These are phyloP conservation scores for Microbotryum silenes-acaulis DNA, from an alignment of 1,284 basidiomycete species.

Conservation along the genomic window DNA sequence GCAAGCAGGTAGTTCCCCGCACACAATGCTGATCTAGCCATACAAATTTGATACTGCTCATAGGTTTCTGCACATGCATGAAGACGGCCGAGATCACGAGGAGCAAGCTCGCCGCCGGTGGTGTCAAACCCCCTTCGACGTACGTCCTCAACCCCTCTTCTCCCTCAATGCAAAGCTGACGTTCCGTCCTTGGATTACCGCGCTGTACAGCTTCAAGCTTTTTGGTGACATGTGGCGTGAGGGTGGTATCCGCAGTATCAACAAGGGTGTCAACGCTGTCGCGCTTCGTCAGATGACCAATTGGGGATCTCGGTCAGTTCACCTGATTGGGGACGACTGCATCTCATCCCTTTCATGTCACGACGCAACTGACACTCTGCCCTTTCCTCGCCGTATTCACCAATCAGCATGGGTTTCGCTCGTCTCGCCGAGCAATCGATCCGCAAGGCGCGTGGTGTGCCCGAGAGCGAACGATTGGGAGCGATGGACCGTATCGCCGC, in stretches of 20 bases:
- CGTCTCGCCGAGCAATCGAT: conserved; percentile 81
- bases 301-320: conserved; percentile 86
- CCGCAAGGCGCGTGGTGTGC: conserved; percentile 63
- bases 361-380: neutral
- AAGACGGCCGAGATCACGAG: conserved; percentile 83
- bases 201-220: conserved; percentile 54
- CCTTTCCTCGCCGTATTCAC: too few species aligned
- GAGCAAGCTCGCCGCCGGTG: conserved; percentile 84
- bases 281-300: conserved; percentile 72
- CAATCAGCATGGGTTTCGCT: conserved; percentile 82
- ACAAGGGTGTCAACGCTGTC: conserved; percentile 99
- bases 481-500: conserved; percentile 80
- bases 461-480: conserved; percentile 64
- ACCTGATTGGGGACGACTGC: neutral
- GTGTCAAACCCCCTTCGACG: conserved; percentile 84
- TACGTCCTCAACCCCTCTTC: conserved; percentile 13
- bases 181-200: neutral
- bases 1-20: neutral
- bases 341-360: too few species aligned
- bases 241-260: conserved; percentile 92
- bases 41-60: neutral
- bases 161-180: neutral
- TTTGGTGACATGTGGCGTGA: conserved; percentile 89
- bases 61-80: conserved; percentile 37
- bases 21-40: neutral